Percentiles rank a stretch among this genome's conserved stretches.
These are phyloP conservation scores for Brassica napus DNA, from an alignment of 345 rosid species.

Conservation along the genomic window DNA sequence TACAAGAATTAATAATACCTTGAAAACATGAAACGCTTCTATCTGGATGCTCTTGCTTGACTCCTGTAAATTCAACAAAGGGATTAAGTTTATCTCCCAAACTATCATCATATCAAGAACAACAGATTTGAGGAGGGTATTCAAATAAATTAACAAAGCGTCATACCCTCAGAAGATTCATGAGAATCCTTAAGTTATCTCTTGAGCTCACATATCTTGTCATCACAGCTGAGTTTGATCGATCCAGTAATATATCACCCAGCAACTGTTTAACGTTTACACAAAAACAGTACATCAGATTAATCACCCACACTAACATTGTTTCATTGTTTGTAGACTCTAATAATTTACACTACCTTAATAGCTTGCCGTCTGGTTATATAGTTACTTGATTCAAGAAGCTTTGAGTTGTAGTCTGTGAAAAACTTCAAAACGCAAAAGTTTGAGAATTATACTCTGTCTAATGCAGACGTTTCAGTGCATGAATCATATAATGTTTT, in stretches of 20 bases:
- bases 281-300: constrained; percentile 8
- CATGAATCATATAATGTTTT: neutral
- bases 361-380: constrained; percentile 95
- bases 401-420: constrained; percentile 80
- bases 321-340: neutral
- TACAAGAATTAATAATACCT: constrained; percentile 47
- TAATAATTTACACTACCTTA: constrained; percentile 53
- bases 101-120: constrained; percentile 1
- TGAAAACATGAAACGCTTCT: constrained; percentile 98
- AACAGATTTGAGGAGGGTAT: neutral
- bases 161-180: constrained; percentile 91
- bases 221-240: constrained; percentile 85
- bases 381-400: constrained; percentile 89
- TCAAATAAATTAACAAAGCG: neutral
- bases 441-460: constrained; percentile 6
- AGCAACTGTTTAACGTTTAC: constrained; percentile 53
- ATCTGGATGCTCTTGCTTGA: constrained; percentile 95
- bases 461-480: neutral
- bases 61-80: constrained; percentile 54
- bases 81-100: neutral
- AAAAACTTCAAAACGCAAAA: constrained; percentile 65
- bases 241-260: constrained; percentile 88
- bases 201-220: constrained; percentile 83
- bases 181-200: constrained; percentile 86
- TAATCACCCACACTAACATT: neutral